A percentile compares a stretch with the other conserved stretches of the same genome.
Conservation (phyloP, 164 flowering plant genomes). For the Stephania japonica region DNA sequence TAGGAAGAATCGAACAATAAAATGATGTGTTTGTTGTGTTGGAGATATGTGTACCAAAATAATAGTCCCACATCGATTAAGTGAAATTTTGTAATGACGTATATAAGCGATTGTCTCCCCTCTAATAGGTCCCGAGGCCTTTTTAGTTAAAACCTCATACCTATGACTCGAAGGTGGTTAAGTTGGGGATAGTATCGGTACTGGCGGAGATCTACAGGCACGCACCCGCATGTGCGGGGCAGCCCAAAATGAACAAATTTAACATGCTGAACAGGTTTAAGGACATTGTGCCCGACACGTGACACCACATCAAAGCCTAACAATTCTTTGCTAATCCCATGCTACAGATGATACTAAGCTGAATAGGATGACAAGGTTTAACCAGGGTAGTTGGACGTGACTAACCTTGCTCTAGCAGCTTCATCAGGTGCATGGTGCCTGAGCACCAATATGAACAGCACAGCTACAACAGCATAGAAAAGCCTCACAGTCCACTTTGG, state of each 20-base stretch:
- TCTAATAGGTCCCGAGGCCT: too few relatives aligned
- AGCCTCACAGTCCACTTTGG: conserved; percentile 95
- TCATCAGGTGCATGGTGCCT: conserved; percentile 99
- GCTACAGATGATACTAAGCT: neutral
- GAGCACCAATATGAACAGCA: conserved; percentile 53
- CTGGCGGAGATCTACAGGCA: too few relatives aligned
- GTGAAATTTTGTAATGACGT: too few relatives aligned
- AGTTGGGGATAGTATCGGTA: too few relatives aligned
- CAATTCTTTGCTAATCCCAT: neutral
- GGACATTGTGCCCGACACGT: neutral
- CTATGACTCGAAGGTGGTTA: too few relatives aligned
- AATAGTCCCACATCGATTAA: too few relatives aligned
- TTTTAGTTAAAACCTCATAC: too few relatives aligned
- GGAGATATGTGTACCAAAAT: too few relatives aligned
- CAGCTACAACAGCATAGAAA: conserved; percentile 60
- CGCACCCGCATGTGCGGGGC: too few relatives aligned
- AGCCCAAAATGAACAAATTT: too few relatives aligned
- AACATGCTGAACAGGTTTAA: neutral
- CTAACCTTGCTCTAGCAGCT: conserved; percentile 97
- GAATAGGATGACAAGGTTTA: neutral
- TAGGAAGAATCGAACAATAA: neutral
- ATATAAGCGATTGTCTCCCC: too few relatives aligned
- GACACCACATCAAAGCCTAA: neutral
- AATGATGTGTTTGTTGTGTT: neutral
- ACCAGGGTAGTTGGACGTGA: conserved; percentile 3